Evolutionary conservation across 345 rosid species (phyloP), one percentile per base, ranked within the genome.

Genomic region (Abelmoschus esculentus): DNA sequence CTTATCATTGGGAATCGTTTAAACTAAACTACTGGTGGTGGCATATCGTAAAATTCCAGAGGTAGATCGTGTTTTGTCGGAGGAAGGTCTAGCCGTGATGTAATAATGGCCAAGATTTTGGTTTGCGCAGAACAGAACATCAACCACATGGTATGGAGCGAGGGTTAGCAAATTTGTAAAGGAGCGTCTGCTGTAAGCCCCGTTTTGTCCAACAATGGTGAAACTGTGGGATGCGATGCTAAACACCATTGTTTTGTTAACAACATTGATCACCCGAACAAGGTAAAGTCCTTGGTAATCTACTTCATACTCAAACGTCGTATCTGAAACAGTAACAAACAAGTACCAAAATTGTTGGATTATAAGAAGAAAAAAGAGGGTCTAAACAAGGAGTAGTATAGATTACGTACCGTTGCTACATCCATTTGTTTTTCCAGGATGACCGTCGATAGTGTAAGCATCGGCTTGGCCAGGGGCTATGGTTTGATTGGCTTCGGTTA

Each of bases 371-470:
- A 11, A 44, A 44, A 0, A 44, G 3, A 44, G 3, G 11, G 49
- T 44, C 4, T 44, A 44, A 14, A 14, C 15, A 19, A 9, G 18
- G 0, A 18, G 3, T 26, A 18, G n/a, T 19, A 2, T 3, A 3
- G 26, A 4, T 18, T 22, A 26, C 26, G 5, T 71, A 71, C 74
- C 83, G 55, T 42, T 62, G 49, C 79, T 67, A 79, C 84, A 77
- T n/a, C 75, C 70, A 66, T 73, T 73, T 11, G 67, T 70, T 61
- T 77, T 72, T 38, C 87, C 90, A 9, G 90, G 83, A 29, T 74
- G 78, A 19, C 90, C 86, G 52, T 84, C 82, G 54, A 82, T 79
- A 1, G 84, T 86, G 67, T 68, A 75, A 26, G 84, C 92, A 79
- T 85, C 83, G 0, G 83, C 70, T 18, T 13, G 36, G 54, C 75